Conservation (phyloP, 1,284 basidiomycete genomes). For the Anthracocystis setariae region DNA sequence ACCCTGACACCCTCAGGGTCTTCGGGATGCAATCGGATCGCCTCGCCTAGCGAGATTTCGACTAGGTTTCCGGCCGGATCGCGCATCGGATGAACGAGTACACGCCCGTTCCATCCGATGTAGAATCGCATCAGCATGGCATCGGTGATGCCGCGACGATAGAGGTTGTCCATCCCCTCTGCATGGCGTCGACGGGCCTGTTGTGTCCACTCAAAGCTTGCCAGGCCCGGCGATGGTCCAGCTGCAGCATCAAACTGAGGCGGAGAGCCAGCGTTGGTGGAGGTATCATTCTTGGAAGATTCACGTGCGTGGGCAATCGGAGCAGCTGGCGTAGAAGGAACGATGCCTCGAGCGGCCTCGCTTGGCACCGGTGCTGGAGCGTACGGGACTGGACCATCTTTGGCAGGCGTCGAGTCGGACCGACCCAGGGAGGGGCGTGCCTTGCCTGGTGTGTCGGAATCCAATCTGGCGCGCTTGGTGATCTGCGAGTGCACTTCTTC, state of each 20-base stretch:
- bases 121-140: conserved; percentile 63
- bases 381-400: conserved; percentile 24
- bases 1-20: conserved; percentile 59
- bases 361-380: conserved; percentile 36
- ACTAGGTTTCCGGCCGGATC: conserved; percentile 34
- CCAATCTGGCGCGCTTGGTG: conserved; percentile 36
- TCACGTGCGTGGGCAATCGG: conserved; percentile 15
- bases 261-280: conserved; percentile 20
- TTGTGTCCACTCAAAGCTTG: conserved; percentile 27
- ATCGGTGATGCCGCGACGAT: conserved; percentile 63
- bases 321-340: conserved; percentile 14
- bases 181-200: conserved; percentile 52
- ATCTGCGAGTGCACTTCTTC: conserved; percentile 45
- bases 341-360: conserved; percentile 32
- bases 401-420: conserved; percentile 32
- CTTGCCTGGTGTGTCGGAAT: conserved; percentile 40
- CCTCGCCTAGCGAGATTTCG: conserved; percentile 52
- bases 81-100: conserved; percentile 57
- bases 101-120: conserved; percentile 64
- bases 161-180: conserved; percentile 61
- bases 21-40: conserved; percentile 50
- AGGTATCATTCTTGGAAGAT: conserved; percentile 15
- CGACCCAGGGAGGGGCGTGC: conserved; percentile 28
- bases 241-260: conserved; percentile 12
- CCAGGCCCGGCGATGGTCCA: conserved; percentile 9